phyloP scores from a whole-genome alignment of 1,139 yeast genomes.

The Hansenula lynferdii region DNA sequence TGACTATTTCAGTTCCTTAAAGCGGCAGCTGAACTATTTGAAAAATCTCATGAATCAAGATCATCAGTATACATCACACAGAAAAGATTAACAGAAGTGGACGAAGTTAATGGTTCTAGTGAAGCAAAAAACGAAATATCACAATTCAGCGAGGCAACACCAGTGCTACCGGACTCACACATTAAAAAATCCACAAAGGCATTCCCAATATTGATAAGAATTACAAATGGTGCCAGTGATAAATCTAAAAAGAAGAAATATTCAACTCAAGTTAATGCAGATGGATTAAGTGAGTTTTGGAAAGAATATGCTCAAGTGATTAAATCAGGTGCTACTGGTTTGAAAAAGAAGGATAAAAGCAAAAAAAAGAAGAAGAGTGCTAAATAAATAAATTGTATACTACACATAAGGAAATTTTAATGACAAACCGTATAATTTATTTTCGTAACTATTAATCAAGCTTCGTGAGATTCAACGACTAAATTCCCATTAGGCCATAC shows the following conservation, averaged over 20 bases:
- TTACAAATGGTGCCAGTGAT: constrained; percentile 54
- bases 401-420: no score
- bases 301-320: constrained; percentile 56
- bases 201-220: constrained; percentile 50
- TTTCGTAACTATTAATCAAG: no score
- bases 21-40: constrained; percentile 30
- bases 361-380: constrained; percentile 31
- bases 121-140: constrained; percentile 16
- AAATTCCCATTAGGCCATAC: constrained; percentile 61
- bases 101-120: constrained; percentile 19
- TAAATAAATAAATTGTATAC: no score
- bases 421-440: no score
- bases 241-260: constrained; percentile 45
- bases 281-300: constrained; percentile 65
- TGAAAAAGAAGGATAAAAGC: constrained; percentile 61
- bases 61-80: constrained; percentile 41
- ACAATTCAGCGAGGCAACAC: constrained; percentile 11
- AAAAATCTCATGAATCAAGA: constrained; percentile 30
- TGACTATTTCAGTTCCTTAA: constrained; percentile 29
- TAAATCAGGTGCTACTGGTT: constrained; percentile 56
- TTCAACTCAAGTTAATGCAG: constrained; percentile 60
- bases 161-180: constrained; percentile 54
- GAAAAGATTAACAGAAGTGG: constrained; percentile 26
- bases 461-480: constrained; percentile 37
- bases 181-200: constrained; percentile 17